Percentiles rank a stretch among this genome's conserved stretches.
Evolutionary conservation across 345 rosid species (phyloP).

Genomic region (Pelargonium nanum): DNA sequence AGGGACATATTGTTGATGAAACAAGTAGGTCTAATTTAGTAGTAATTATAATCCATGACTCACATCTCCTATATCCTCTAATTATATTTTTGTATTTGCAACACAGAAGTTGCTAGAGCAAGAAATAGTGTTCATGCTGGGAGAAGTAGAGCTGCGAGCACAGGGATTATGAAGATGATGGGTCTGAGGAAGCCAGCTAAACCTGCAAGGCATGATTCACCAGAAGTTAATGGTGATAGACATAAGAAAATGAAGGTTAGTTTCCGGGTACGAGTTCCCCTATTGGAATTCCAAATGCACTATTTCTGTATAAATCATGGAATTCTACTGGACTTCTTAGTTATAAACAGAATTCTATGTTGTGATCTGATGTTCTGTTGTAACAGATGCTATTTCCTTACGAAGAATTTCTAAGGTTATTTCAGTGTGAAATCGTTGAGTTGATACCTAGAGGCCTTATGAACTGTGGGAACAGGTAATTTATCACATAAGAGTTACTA

Average conservation of each 20-base stretch:
- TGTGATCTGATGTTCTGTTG: neutral
- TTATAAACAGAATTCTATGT: neutral
- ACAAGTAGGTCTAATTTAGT: constrained; percentile 22
- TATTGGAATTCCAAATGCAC: neutral
- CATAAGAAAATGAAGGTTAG: constrained; percentile 41
- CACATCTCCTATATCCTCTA: constrained; percentile 7
- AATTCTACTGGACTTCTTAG: neutral
- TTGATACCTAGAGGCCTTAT: constrained; percentile 74
- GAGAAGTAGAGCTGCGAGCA: constrained; percentile 27
- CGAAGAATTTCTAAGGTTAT: constrained; percentile 61
- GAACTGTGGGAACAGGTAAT: constrained; percentile 78
- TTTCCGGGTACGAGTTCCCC: constrained; percentile 6
- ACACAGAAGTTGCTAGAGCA: constrained; percentile 29
- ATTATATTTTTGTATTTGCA: constrained; percentile 11
- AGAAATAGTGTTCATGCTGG: constrained; percentile 16
- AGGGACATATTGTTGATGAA: constrained; percentile 25
- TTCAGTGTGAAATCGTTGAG: constrained; percentile 48
- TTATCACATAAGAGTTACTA: no score
- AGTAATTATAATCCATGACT: constrained; percentile 3
- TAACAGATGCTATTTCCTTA: constrained; percentile 62
- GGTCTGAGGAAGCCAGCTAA: constrained; percentile 44
- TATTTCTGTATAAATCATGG: neutral
- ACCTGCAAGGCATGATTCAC: constrained; percentile 22
- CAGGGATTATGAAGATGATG: constrained; percentile 49
- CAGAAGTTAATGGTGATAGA: constrained; percentile 19